Evolutionary conservation across 2,329 filamentous ascomycete species (phyloP), one percentile per base, ranked within the genome.

Genomic region (Colletotrichum sp.): DNA sequence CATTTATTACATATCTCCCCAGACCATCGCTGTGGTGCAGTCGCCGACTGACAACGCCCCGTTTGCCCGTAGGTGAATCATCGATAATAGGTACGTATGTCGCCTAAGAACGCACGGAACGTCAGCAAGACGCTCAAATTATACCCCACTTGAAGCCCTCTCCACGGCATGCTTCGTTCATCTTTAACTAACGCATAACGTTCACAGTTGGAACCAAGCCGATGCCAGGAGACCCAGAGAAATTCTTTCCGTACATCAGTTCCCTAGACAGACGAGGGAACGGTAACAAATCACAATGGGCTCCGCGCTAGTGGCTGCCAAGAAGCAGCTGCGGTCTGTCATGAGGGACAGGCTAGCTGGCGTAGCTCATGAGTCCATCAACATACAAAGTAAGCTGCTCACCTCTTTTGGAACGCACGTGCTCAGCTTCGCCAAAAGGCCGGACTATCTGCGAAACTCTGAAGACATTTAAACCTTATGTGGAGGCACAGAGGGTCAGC

Each of bases 401-500:
- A 19, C 28, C 25, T 25, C 12, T 39, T n/a, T 11, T 27, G 19
- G 15, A 63, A 71, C 57, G 44, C 16, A 61, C 22, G 3, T 57
- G n/a, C 65, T 68, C 28, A 68, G 28, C n/a, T 28, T 61, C 12
- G 16, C 16, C 30, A 13, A 39, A 83, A 97, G 95, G 95, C 80
- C 85, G 87, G 67, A 87, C 86, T 79, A 92, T 95, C 27, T 93
- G 93, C 78, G 89, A 91, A 70, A 87, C 90, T 8, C 86, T 98
- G 48, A 87, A 93, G 60, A 87, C 89, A 13, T 91, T 96, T 80
- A 89, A 91, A 67, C 94, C 95, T 71, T 99, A 98, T 83, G 87
- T 91, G 78, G 88, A 93, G 71, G 96, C 97, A 57, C 90, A 88
- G 76, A 90, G 92, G 69, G 91, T 99, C 81, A 96, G 95, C 79